These are phyloP conservation scores for Athelia sp. DNA, from an alignment of 1,284 basidiomycete genomes.

Conservation along the genomic window DNA sequence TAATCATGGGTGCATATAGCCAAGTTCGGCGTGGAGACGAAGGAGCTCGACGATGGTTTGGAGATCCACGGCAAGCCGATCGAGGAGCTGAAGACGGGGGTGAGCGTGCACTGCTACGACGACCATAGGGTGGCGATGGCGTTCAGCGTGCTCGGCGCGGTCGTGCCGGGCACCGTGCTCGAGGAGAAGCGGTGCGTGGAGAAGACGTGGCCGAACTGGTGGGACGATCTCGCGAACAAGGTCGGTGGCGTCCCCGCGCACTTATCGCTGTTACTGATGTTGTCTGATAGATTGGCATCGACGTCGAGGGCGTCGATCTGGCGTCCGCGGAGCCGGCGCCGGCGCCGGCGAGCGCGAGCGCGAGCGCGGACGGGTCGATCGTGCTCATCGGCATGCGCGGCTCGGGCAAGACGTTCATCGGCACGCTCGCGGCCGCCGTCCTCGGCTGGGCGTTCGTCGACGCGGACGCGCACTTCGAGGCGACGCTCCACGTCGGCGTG, in stretches of 20 bases:
- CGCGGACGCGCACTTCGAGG: conserved; percentile 80
- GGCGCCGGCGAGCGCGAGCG: conserved; percentile 14
- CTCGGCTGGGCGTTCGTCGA: conserved; percentile 83
- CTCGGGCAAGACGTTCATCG: conserved; percentile 91
- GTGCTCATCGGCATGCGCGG: conserved; percentile 96
- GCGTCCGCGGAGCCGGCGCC: conserved; percentile 36
- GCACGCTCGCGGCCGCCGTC: conserved; percentile 69
- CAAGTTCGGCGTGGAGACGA: conserved; percentile 92
- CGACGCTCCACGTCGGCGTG: conserved; percentile 59
- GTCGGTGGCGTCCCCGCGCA: conserved; percentile 30
- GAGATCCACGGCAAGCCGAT: conserved; percentile 81
- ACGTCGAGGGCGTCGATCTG: conserved; percentile 82
- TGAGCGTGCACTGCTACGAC: conserved; percentile 92
- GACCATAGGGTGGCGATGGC: conserved; percentile 99
- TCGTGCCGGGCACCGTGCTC: conserved; percentile 73
- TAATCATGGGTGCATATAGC: conserved; percentile 37
- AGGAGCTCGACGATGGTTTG: conserved; percentile 91
- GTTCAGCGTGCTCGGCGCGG: conserved; percentile 83
- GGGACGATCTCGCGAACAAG: conserved; percentile 96
- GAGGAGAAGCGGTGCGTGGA: conserved; percentile 98
- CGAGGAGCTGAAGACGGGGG: conserved; percentile 57
- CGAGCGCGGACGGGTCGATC: conserved; percentile 55
- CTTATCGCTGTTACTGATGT: conserved; percentile 7
- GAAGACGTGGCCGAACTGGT: conserved; percentile 99
- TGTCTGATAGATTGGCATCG: conserved; percentile 74